Conservation (phyloP, 2,329 filamentous ascomycete species). For the Teratosphaeria destructans region DNA sequence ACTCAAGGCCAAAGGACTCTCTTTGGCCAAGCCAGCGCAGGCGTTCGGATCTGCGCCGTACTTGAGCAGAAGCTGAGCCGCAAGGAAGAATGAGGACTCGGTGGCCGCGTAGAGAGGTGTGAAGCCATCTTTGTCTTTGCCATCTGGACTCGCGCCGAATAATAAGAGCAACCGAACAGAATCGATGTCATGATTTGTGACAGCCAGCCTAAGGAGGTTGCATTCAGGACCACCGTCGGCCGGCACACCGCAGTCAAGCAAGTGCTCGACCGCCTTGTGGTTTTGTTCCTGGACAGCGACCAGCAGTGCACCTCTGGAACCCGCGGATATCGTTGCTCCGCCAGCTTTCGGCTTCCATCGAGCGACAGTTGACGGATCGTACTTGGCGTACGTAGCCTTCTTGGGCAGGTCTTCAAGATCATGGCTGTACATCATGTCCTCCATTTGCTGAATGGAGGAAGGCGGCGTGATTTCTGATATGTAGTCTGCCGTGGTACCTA, state of each 20-base stretch:
- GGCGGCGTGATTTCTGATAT: constrained; percentile 13
- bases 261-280: constrained; percentile 18
- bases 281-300: constrained; percentile 19
- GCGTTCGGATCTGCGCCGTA: constrained; percentile 53
- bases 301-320: constrained; percentile 32
- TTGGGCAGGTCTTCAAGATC: constrained; percentile 29
- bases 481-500: constrained; percentile 3
- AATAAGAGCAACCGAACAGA: constrained; percentile 46
- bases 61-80: constrained; percentile 50
- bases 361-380: constrained; percentile 16
- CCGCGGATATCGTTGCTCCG: constrained; percentile 18
- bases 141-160: constrained; percentile 50
- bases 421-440: constrained; percentile 20
- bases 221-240: constrained; percentile 3
- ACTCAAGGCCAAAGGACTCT: constrained; percentile 46
- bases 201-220: constrained; percentile 13
- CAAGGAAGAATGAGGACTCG: constrained; percentile 39
- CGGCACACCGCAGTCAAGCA: constrained; percentile 18
- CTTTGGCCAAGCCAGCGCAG: constrained; percentile 38
- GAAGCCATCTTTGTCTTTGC: constrained; percentile 50
- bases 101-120: constrained; percentile 47
- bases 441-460: constrained; percentile 8
- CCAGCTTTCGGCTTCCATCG: constrained; percentile 12
- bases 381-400: constrained; percentile 41
- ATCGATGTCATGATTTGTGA: constrained; percentile 18